Conservation (phyloP, 176 grass and related monocot genomes). For the Dendrocalamus sinicus region DNA sequence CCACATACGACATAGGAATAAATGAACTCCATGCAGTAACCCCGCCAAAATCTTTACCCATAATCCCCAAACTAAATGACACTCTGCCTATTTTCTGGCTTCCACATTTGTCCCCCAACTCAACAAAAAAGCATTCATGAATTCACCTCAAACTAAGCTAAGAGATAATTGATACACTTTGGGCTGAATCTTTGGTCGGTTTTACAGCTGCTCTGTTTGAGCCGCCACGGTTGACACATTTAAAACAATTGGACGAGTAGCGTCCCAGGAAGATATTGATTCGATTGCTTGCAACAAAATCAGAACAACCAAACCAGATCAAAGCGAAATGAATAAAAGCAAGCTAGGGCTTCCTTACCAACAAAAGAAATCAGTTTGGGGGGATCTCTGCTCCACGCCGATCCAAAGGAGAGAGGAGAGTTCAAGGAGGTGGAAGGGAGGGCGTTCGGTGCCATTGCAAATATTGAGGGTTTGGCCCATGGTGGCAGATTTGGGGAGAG, state of each 20-base stretch:
- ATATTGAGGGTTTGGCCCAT: neutral
- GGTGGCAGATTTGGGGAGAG: neutral
- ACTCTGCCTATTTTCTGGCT: neutral
- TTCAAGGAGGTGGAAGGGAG: neutral
- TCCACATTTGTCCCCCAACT: neutral
- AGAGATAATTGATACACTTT: constrained; percentile 2
- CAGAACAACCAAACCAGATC: neutral
- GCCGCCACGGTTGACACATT: neutral
- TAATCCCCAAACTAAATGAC: neutral
- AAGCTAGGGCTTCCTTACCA: neutral
- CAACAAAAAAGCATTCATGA: neutral
- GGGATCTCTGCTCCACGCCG: neutral
- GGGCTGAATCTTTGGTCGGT: neutral
- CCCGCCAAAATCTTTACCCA: neutral
- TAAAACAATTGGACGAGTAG: neutral
- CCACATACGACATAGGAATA: neutral
- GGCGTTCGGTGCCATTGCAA: neutral
- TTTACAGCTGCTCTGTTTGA: neutral
- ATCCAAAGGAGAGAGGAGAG: neutral
- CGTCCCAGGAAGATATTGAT: neutral
- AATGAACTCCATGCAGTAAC: constrained; percentile 11
- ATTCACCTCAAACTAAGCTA: neutral
- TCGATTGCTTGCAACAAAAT: neutral
- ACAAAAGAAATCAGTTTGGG: neutral
- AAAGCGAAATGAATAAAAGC: neutral